Evolutionary conservation across 2,329 filamentous ascomycete species (phyloP), one percentile per base, ranked within the genome.

Genomic region (Venturia effusa): DNA sequence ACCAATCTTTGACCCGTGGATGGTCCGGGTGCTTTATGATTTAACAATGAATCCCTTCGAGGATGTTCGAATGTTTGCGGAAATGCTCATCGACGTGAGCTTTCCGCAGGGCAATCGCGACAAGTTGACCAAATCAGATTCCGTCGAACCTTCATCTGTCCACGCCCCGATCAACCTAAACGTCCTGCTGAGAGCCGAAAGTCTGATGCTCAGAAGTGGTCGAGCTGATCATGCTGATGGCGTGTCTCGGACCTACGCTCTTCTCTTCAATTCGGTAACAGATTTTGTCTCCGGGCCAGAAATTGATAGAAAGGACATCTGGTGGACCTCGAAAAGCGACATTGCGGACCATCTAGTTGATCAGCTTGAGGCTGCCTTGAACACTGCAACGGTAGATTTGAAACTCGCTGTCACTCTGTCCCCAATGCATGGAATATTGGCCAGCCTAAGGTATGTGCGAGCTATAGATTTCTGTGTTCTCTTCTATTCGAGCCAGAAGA

Each of bases 151-250:
- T 40, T 60, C 22, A 27, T 22, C 59, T 30, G 37, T n/a, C 11
- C 43, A 40, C 13, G 32, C 32, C 19, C 43, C 43, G 32, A 32
- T 11, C 24, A 30, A 15, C 19, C 34, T 54, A 11, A 24, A 30
- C 65, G 61, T 13, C 66, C 30, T 77, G 10, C 51, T 66, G 11
- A 70, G 74, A 39, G 78, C 77, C 0, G 82, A 87, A 64, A 74
- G 75, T 4, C 77, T 84, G 40, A 87, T 90, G 65, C 80, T 85
- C 27, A 79, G 78, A 32, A 96, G 91, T 4, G 90, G 90, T 27
- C 84, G 94, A 66, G 93, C 92, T 15, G 92, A 97, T 71, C 90
- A 96, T 73, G 92, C 92, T 1, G 93, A 99, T 75, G 93, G 93
- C 11, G 87, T 94, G 59, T 93, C 92, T 40, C 86, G 90, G 62